Evolutionary conservation across 2,329 filamentous ascomycete genomes (phyloP).

Genomic region (Ciborinia camelliae): DNA sequence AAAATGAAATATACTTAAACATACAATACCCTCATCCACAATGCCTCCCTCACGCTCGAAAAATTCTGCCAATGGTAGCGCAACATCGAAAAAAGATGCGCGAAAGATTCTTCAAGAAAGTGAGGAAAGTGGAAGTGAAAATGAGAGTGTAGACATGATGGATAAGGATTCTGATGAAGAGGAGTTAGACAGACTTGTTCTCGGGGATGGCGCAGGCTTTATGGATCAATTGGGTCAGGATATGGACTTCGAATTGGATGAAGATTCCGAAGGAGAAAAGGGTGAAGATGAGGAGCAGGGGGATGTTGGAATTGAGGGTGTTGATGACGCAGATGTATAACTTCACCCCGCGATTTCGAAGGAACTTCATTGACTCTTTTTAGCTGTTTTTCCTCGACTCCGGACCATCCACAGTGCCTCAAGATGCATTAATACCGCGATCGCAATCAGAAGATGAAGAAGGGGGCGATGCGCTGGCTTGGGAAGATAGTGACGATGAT

Average conservation of each 20-base stretch:
- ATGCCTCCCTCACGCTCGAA: slow-evolving; percentile 37
- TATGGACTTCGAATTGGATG: slow-evolving; percentile 39
- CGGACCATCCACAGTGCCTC: slow-evolving; percentile 34
- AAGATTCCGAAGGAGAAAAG: slow-evolving; percentile 28
- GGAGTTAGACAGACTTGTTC: slow-evolving; percentile 82
- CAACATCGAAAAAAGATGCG: slow-evolving; percentile 17
- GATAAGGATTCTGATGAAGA: slow-evolving; percentile 81
- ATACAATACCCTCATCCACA: slow-evolving; percentile 11
- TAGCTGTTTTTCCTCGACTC: slow-evolving; percentile 41
- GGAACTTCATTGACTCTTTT: slow-evolving; percentile 18
- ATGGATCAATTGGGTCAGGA: slow-evolving; percentile 64
- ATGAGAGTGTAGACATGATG: slow-evolving; percentile 38
- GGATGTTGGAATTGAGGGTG: slow-evolving; percentile 55
- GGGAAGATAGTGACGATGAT: slow-evolving; percentile 97
- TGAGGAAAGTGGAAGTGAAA: slow-evolving; percentile 28
- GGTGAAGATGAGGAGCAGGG: slow-evolving; percentile 44
- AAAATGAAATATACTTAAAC: slow-evolving; percentile 2
- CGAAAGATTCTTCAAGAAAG: slow-evolving; percentile 15
- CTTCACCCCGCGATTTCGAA: slow-evolving; percentile 5
- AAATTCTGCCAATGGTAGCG: slow-evolving; percentile 28
- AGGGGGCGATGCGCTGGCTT: slow-evolving; percentile 56
- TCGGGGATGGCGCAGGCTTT: slow-evolving; percentile 84
- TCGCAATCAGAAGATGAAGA: slow-evolving; percentile 38
- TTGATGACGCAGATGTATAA: slow-evolving; percentile 66
- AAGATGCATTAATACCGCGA: slow-evolving; percentile 27